Evolutionary conservation across 345 rosid genomes (phyloP), one percentile per base, ranked within the genome.

Genomic region (Pugionium cornutum): DNA sequence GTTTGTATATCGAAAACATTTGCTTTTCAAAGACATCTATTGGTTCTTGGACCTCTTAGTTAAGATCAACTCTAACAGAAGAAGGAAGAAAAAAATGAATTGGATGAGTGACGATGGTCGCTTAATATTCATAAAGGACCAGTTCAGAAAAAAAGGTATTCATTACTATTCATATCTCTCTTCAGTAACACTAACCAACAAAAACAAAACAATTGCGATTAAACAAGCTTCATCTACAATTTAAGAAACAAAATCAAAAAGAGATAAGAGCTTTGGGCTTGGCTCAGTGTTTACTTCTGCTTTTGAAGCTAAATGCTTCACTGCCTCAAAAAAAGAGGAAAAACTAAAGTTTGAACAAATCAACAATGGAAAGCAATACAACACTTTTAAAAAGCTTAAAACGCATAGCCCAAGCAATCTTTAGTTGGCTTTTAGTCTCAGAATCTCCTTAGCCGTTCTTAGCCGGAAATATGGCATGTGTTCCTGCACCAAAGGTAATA

Each of bases 371-470:
- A 29, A 48, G 25, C 33, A 56, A 65, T 6, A 46, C 31, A 65
- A 45, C 47, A 64, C 28, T 54, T 39, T 58, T 56, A n/a, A n/a
- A n/a, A 56, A 51, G 9, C 57, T 41, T n/a, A 37, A 49, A 35
- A 49, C 8, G 30, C 46, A 47, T 18, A 34, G 4, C 50, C 7
- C 75, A 45, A 50, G n/a, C 10, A 35, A 36, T 18, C 8, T 61
- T 90, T 83, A 94, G 66, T 95, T 89, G 2, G 99, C 98, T 81
- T 81, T 81, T 79, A 89, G 63, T 79, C 81, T 83, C 56, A 95
- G 81, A 60, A 95, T 84, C 78, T 95, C 99, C 73, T 87, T 91
- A 0, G 91, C 91, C 4, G 99, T 95, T 77, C 99, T 84, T 65
- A 68, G 31, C 11, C 99, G 81, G 57, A 95, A 95, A 76, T 91